These are phyloP conservation scores for Phytopythium boreale DNA, from an alignment of 352 stramenopile genomes.

Conservation along the genomic window DNA sequence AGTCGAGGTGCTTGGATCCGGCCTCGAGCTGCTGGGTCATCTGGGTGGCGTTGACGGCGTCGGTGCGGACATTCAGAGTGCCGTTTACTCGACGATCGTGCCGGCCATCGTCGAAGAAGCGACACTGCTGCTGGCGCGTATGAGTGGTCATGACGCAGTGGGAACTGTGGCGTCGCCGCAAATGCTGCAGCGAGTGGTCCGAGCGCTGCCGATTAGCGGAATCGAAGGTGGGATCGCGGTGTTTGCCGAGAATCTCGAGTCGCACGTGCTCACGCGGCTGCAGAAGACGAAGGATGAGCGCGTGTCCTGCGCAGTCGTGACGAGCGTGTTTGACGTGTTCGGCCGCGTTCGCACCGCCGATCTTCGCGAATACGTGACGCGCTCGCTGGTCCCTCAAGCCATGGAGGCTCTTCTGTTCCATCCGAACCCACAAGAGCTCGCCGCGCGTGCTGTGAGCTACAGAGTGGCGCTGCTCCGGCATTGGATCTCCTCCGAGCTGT, in stretches of 20 bases:
- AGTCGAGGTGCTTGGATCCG: neutral
- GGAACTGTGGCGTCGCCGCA: neutral
- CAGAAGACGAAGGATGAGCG: conserved; percentile 14
- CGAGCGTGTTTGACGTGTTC: conserved; percentile 27
- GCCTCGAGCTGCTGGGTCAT: conserved; percentile 12
- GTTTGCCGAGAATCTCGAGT: neutral
- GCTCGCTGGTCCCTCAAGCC: conserved; percentile 15
- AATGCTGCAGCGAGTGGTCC: neutral
- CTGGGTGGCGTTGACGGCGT: conserved; percentile 27
- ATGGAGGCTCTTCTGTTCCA: conserved; percentile 7
- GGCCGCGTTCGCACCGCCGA: conserved; percentile 15
- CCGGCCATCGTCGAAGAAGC: conserved; percentile 17
- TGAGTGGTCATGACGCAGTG: neutral
- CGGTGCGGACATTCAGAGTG: conserved; percentile 10
- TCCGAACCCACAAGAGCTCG: neutral
- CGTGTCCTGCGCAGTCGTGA: conserved; percentile 17
- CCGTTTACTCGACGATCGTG: conserved; percentile 17
- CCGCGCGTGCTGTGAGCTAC: neutral
- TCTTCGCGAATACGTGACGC: conserved; percentile 13
- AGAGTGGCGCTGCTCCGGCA: conserved; percentile 19
- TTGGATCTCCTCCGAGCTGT: conserved; percentile 5
- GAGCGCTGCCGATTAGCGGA: neutral
- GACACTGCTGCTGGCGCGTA: neutral
- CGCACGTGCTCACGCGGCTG: conserved; percentile 18
- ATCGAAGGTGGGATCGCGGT: neutral